Conservation (phyloP, 73 alveolate species). For the Tetrahymena borealis region DNA sequence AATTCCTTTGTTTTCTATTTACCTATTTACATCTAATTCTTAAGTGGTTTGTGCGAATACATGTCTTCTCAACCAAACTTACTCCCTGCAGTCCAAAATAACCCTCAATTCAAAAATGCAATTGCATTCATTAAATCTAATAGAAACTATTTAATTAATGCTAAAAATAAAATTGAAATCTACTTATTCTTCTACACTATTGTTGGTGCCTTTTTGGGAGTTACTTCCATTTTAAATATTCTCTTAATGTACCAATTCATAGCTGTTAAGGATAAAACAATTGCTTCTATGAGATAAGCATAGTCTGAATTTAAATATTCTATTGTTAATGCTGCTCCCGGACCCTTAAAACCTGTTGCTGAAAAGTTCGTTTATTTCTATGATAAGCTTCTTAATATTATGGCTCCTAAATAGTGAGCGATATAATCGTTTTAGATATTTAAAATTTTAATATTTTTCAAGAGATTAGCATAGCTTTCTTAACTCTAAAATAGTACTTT, state of each 20-base stretch:
- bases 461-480: no score
- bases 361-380: background rate
- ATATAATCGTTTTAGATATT: background rate
- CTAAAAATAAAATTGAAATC: background rate
- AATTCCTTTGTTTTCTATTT: background rate
- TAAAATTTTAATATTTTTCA: background rate
- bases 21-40: background rate
- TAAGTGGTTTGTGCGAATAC: background rate
- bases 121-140: background rate
- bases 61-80: background rate
- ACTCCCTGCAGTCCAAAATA: background rate
- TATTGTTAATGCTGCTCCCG: background rate
- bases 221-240: background rate
- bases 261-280: background rate
- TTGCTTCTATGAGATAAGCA: background rate
- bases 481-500: no score
- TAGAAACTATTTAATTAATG: background rate
- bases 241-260: background rate
- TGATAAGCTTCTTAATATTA: background rate
- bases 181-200: background rate
- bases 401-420: background rate
- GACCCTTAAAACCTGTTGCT: background rate
- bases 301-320: background rate
- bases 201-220: background rate
- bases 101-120: background rate